Conservation (phyloP, 768 basidiomycete genomes). For the Serendipita sp. region DNA sequence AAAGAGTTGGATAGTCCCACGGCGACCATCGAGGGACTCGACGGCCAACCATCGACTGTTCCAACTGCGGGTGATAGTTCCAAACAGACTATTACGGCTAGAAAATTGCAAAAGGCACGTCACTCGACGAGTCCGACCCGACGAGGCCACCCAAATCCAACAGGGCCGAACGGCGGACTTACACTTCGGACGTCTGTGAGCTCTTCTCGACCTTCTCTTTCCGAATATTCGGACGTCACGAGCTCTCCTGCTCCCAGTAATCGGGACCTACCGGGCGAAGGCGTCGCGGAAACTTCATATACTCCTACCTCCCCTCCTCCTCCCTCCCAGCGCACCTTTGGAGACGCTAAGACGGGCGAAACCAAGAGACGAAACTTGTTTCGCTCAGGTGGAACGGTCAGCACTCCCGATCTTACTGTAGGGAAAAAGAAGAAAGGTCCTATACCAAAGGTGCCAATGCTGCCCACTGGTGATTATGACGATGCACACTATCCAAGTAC, state of each 20-base stretch:
- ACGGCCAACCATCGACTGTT: not conserved
- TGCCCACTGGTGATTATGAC: slow-evolving; percentile 24
- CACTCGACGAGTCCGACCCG: not conserved
- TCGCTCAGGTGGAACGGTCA: slow-evolving; percentile 61
- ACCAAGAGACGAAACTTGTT: slow-evolving; percentile 71
- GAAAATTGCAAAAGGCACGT: not conserved
- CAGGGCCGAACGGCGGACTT: not conserved
- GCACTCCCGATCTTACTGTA: slow-evolving; percentile 81
- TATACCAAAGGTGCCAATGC: slow-evolving; percentile 24
- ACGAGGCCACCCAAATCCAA: not conserved
- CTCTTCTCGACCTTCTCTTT: slow-evolving; percentile 29
- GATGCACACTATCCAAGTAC: slow-evolving; percentile 8
- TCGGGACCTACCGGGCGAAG: slow-evolving; percentile 16
- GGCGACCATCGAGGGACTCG: slow-evolving; percentile 20
- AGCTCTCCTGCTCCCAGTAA: slow-evolving; percentile 20
- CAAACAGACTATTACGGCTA: not conserved
- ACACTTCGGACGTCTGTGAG: slow-evolving; percentile 11
- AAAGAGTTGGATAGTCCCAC: slow-evolving; percentile 27
- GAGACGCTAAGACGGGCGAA: slow-evolving; percentile 20
- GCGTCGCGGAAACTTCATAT: not conserved
- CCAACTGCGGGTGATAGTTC: not conserved
- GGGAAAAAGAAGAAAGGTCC: slow-evolving; percentile 61
- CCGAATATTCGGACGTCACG: slow-evolving; percentile 19
- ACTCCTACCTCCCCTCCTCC: not conserved
- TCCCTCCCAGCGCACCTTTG: not conserved